Evolutionary conservation across 495 filamentous ascomycete genomes (phyloP).

Genomic region (Baudoinia panamericana): DNA sequence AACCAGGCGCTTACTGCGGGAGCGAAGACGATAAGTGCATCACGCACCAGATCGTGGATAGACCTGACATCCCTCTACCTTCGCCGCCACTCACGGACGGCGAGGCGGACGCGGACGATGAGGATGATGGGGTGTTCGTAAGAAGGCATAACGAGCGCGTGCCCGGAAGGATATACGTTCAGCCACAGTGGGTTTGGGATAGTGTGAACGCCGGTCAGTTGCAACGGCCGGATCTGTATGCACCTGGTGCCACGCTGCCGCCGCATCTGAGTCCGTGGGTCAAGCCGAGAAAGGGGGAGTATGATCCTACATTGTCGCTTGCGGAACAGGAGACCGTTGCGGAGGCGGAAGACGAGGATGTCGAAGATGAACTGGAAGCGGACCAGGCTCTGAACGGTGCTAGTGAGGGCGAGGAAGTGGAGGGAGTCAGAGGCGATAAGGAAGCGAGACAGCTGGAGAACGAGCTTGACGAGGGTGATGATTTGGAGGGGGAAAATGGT

Average conservation of each 20-base stretch:
- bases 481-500: slow-evolving; percentile 44
- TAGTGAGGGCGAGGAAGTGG: slow-evolving; percentile 29
- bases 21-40: slow-evolving; percentile 76
- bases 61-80: slow-evolving; percentile 57
- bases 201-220: slow-evolving; percentile 80
- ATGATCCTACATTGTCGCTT: slow-evolving; percentile 74
- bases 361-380: slow-evolving; percentile 33
- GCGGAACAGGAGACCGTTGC: slow-evolving; percentile 66
- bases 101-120: slow-evolving; percentile 35
- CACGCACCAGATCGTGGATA: slow-evolving; percentile 92
- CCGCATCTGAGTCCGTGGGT: slow-evolving; percentile 96
- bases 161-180: slow-evolving; percentile 79
- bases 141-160: slow-evolving; percentile 43
- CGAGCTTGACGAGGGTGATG: slow-evolving; percentile 29
- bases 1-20: slow-evolving; percentile 81
- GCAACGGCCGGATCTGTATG: slow-evolving; percentile 76
- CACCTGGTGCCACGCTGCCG: slow-evolving; percentile 74
- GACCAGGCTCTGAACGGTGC: slow-evolving; percentile 32
- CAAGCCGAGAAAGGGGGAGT: slow-evolving; percentile 65
- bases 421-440: slow-evolving; percentile 24
- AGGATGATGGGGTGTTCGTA: slow-evolving; percentile 27
- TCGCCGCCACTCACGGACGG: slow-evolving; percentile 34
- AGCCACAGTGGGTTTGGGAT: slow-evolving; percentile 98
- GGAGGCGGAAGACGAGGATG: slow-evolving; percentile 57
- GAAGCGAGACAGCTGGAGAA: slow-evolving; percentile 28